Conservation (phyloP, 2,329 filamentous ascomycete species). For the Aureobasidium pullulans region DNA sequence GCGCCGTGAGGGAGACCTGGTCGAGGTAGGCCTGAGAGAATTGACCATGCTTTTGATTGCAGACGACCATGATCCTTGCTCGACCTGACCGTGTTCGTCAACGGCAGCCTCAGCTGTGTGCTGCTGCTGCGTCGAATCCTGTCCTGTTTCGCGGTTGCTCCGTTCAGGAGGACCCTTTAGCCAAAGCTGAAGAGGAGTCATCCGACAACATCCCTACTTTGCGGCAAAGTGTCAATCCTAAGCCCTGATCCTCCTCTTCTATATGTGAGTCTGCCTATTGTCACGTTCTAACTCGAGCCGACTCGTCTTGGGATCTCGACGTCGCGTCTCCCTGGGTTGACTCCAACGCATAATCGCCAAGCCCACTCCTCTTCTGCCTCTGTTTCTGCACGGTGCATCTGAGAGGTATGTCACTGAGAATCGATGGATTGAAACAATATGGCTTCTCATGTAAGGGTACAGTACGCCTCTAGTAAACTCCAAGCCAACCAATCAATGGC, state of each 20-base stretch:
- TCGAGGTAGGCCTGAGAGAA: slow-evolving; percentile 10
- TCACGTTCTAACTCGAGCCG: neutral
- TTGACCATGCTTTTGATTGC: slow-evolving; percentile 14
- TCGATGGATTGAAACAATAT: neutral
- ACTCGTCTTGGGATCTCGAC: neutral
- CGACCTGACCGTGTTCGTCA: neutral
- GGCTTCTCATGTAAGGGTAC: neutral
- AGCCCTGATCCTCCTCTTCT: neutral
- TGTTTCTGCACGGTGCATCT: neutral
- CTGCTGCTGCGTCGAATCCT: slow-evolving; percentile 2
- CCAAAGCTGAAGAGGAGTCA: slow-evolving; percentile 10
- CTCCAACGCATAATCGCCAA: neutral
- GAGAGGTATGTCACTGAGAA: neutral
- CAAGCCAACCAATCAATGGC: too few species aligned
- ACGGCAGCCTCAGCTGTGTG: neutral
- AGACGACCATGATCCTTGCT: slow-evolving; percentile 14
- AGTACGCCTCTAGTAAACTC: too few species aligned
- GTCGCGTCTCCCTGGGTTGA: slow-evolving; percentile 1
- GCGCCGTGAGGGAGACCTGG: slow-evolving; percentile 7
- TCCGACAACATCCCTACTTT: slow-evolving; percentile 6
- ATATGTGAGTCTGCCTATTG: neutral
- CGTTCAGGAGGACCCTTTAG: slow-evolving; percentile 1
- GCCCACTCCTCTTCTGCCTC: neutral
- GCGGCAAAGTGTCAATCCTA: neutral
- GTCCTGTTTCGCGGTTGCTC: slow-evolving; percentile 6